A percentile compares a stretch with the other conserved stretches of the same genome.
These are phyloP conservation scores for Cucumis cinereus DNA, from an alignment of 306 rosid species.

Conservation along the genomic window DNA sequence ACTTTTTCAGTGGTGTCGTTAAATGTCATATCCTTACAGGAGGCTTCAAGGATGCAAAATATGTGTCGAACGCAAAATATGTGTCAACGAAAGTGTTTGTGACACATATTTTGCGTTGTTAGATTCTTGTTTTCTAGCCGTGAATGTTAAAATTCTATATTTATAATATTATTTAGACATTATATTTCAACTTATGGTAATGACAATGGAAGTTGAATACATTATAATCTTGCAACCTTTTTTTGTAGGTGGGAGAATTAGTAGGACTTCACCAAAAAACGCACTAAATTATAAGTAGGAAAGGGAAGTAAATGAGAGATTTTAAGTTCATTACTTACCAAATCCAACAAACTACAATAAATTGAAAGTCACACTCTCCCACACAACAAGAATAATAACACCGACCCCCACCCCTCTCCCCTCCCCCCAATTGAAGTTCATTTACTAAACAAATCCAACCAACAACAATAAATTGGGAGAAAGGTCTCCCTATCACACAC, in stretches of 20 bases:
- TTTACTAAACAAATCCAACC: background rate
- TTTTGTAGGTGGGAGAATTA: background rate
- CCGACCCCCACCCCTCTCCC: no score
- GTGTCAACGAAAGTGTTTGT: no score
- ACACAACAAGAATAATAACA: background rate
- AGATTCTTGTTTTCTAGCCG: no score
- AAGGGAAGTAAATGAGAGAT: conserved; percentile 5
- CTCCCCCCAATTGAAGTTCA: background rate
- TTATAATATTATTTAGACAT: no score
- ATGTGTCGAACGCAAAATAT: no score
- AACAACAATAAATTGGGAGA: background rate
- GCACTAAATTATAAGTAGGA: background rate
- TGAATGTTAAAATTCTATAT: no score
- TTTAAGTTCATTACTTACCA: conserved; percentile 3
- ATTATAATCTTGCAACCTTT: background rate
- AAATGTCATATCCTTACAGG: no score
- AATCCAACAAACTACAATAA: conserved; percentile 5
- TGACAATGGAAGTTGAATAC: background rate
- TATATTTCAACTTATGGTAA: no score
- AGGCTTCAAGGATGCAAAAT: no score
- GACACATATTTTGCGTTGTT: no score
- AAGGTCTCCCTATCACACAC: background rate
- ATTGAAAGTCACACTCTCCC: background rate
- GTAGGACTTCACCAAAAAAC: background rate
- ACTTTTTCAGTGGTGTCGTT: no score